Percentiles rank a stretch among this genome's conserved stretches.
Evolutionary conservation across 257 asterid genomes (phyloP).

Genomic region (Verbena officinalis): DNA sequence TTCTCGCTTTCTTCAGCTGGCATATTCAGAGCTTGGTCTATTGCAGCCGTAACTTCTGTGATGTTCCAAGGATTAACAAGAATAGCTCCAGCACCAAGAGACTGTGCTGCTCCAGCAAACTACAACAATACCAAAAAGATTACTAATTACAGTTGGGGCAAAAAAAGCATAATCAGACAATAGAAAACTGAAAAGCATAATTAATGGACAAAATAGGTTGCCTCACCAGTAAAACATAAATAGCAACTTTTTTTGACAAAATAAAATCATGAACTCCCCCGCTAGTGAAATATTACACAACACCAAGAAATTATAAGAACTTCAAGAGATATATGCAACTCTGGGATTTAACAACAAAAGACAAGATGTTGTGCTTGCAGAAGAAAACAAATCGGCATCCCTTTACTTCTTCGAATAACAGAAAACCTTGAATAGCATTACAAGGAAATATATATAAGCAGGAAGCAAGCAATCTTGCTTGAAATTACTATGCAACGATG

Average conservation of each 20-base stretch:
- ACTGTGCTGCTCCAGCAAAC: constrained; percentile 98
- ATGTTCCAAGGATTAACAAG: constrained; percentile 93
- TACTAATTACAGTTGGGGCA: background rate
- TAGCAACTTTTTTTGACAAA: background rate
- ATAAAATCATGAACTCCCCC: constrained; percentile 19
- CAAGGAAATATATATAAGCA: constrained; percentile 2
- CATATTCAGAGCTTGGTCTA: constrained; percentile 71
- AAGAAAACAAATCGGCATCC: background rate
- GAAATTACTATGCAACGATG: background rate
- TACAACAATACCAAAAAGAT: constrained; percentile 29
- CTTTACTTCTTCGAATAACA: constrained; percentile 6
- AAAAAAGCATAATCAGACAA: constrained; percentile 8
- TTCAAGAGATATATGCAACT: constrained; percentile 25
- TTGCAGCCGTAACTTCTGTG: constrained; percentile 62
- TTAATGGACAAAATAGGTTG: constrained; percentile 3
- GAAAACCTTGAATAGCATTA: constrained; percentile 21
- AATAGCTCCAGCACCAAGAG: constrained; percentile 93
- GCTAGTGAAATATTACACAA: background rate
- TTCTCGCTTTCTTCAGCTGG: constrained; percentile 76
- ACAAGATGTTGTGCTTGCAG: background rate
- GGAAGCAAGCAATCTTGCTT: constrained; percentile 6
- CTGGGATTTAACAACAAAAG: background rate
- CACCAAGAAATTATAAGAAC: constrained; percentile 9
- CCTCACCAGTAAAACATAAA: background rate
- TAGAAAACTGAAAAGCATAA: background rate